Evolutionary conservation across 1,139 yeast species (phyloP).

Genomic region (Kurtzmaniella natalensis): DNA sequence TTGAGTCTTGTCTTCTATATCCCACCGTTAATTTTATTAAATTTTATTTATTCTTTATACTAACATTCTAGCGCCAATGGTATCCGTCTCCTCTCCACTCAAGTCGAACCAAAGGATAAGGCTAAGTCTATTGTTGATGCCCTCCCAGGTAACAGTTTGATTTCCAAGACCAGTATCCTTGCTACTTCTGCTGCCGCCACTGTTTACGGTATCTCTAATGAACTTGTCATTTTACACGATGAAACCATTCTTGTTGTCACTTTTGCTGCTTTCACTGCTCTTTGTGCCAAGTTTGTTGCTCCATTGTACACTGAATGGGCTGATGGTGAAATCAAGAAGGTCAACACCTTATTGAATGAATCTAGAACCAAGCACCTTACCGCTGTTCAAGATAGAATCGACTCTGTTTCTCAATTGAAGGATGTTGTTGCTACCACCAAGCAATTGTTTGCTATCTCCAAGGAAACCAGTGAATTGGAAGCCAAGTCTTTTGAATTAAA

Average conservation of each 20-base stretch:
- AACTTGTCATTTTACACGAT: slow-evolving; percentile 87
- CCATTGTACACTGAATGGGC: slow-evolving; percentile 97
- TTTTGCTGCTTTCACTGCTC: slow-evolving; percentile 70
- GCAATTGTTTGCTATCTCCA: slow-evolving; percentile 86
- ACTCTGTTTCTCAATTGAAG: slow-evolving; percentile 80
- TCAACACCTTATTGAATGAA: slow-evolving; percentile 74
- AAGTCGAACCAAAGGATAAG: slow-evolving; percentile 83
- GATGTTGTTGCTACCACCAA: slow-evolving; percentile 91
- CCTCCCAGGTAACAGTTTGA: slow-evolving; percentile 83
- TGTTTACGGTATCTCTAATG: slow-evolving; percentile 89
- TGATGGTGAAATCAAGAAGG: slow-evolving; percentile 81
- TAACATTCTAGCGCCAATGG: slow-evolving; percentile 35
- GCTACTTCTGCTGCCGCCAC: slow-evolving; percentile 96
- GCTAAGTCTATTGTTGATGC: slow-evolving; percentile 88
- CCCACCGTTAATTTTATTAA: too few species aligned
- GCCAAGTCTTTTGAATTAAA: slow-evolving; percentile 89
- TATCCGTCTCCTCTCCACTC: slow-evolving; percentile 61
- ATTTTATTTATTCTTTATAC: too few species aligned
- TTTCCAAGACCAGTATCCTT: slow-evolving; percentile 90
- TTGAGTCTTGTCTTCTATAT: too few species aligned
- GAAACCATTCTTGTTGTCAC: slow-evolving; percentile 84
- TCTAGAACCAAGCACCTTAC: slow-evolving; percentile 88
- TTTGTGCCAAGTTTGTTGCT: slow-evolving; percentile 83
- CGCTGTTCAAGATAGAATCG: slow-evolving; percentile 92
- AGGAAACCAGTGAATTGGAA: slow-evolving; percentile 94